These are phyloP conservation scores for Lachnellula willkommii DNA, from an alignment of 2,329 filamentous ascomycete genomes.

Conservation along the genomic window DNA sequence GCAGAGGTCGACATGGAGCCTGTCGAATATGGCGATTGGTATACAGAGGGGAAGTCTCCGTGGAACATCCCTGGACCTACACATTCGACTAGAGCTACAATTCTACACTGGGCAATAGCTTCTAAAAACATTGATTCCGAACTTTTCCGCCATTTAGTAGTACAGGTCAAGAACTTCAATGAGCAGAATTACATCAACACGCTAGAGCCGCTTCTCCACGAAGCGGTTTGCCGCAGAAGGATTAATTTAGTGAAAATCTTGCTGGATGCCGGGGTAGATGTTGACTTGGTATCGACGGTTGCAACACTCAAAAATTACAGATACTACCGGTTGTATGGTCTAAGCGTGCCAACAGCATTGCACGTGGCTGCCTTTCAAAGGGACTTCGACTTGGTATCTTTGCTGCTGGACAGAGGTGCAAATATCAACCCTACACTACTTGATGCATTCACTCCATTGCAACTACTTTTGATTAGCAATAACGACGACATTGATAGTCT, in stretches of 20 bases:
- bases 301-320: too few relatives aligned
- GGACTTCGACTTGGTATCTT: neutral
- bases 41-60: neutral
- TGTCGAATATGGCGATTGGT: neutral
- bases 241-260: neutral
- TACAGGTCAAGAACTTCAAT: neutral
- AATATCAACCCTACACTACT: neutral
- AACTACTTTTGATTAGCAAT: neutral
- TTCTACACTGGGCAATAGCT: neutral
- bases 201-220: neutral
- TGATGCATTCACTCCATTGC: neutral
- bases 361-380: neutral
- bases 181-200: neutral
- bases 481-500: neutral
- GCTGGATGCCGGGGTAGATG: neutral
- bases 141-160: neutral
- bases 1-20: neutral
- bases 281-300: neutral
- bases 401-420: neutral
- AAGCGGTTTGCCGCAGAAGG: neutral
- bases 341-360: neutral
- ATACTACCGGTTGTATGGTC: too few relatives aligned
- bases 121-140: neutral
- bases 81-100: neutral
- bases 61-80: rapidly evolving